Evolutionary conservation across 192 early-diverging fungal species (phyloP).

Genomic region (Diversispora epigaea): DNA sequence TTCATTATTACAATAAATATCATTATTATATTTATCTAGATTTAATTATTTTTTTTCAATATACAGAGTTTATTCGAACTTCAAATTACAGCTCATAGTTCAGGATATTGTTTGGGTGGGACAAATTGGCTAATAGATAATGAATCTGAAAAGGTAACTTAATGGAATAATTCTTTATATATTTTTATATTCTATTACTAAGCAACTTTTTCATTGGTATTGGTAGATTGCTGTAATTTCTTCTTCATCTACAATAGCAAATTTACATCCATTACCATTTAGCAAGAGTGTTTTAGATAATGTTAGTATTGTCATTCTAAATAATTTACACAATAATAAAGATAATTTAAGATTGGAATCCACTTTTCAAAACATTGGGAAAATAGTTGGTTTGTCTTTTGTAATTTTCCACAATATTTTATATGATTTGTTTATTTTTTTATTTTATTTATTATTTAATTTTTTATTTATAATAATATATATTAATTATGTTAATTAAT

Average conservation of each 20-base stretch:
- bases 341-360: constrained; percentile 39
- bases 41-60: not conserved
- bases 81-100: constrained; percentile 62
- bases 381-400: constrained; percentile 37
- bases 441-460: no score
- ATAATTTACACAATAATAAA: constrained; percentile 41
- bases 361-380: constrained; percentile 41
- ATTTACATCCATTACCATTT: constrained; percentile 53
- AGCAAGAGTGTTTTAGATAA: constrained; percentile 45
- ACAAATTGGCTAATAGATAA: constrained; percentile 74
- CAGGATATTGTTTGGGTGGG: constrained; percentile 71
- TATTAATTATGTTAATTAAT: not conserved
- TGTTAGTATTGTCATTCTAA: constrained; percentile 44
- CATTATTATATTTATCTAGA: not conserved
- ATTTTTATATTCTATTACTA: not conserved
- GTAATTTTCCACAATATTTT: constrained; percentile 10
- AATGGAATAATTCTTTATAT: not conserved
- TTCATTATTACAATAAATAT: no score
- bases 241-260: constrained; percentile 43
- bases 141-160: constrained; percentile 51
- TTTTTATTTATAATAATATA: not conserved
- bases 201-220: not conserved
- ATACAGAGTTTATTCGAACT: constrained; percentile 39
- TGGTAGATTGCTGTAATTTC: constrained; percentile 46
- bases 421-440: not conserved